Conservation (phyloP, 163 green algal species). For the Chlamydomonas reinhardtii region DNA sequence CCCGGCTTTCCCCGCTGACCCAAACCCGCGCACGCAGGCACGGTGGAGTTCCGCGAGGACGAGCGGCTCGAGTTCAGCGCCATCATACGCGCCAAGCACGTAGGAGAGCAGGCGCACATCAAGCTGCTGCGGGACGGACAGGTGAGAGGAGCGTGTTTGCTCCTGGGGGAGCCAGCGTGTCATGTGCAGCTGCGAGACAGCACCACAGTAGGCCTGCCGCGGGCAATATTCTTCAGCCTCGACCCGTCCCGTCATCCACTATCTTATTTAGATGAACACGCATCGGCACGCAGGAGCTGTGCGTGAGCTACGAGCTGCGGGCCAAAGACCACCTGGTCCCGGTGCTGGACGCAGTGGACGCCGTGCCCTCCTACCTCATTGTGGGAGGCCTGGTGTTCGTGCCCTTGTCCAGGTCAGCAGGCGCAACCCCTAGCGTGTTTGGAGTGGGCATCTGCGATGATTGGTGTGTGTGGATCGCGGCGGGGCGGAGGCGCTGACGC, state of each 20-base stretch:
- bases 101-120: constrained; percentile 67
- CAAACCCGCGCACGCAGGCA: constrained; percentile 57
- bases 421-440: too few species aligned
- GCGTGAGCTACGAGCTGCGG: constrained; percentile 60
- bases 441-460: too few species aligned
- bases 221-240: too few species aligned
- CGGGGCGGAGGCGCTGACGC: too few species aligned
- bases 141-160: constrained; percentile 12
- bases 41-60: constrained; percentile 76
- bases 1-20: too few species aligned
- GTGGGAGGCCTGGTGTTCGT: constrained; percentile 59
- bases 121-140: constrained; percentile 63
- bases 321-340: constrained; percentile 71
- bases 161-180: too few species aligned
- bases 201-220: too few species aligned
- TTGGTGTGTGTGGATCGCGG: too few species aligned
- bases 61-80: constrained; percentile 83
- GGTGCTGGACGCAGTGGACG: constrained; percentile 73
- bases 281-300: constrained; percentile 49
- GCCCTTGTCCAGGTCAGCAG: constrained; percentile 35
- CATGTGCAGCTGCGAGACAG: too few species aligned
- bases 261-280: too few species aligned
- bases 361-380: constrained; percentile 72
- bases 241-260: too few species aligned
- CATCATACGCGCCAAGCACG: constrained; percentile 76